These are phyloP conservation scores for Pichia eremophila DNA, from an alignment of 805 yeast species.

Conservation along the genomic window DNA sequence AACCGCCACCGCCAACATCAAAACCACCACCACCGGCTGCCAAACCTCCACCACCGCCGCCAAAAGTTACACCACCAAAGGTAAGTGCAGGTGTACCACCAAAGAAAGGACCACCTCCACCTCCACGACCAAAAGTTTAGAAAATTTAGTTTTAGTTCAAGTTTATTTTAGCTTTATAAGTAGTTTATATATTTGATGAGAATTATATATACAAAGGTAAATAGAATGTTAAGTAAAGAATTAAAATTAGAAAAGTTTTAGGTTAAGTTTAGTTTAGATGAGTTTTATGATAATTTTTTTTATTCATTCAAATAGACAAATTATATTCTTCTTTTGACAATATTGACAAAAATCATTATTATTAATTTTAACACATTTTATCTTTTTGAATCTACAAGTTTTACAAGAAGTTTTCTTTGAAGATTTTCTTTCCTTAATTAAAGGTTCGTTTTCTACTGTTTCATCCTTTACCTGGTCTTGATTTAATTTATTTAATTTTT, in stretches of 20 bases:
- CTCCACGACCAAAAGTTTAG: conserved; percentile 8
- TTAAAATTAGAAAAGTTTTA: not conserved
- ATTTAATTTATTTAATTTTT: no score
- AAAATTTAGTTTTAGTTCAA: not conserved
- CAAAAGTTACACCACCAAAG: no score
- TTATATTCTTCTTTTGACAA: conserved; percentile 23
- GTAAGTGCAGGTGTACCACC: not conserved
- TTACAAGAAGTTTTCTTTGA: conserved; percentile 27
- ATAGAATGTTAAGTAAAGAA: no score
- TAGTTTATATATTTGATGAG: not conserved
- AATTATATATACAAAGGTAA: not conserved
- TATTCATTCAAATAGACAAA: conserved; percentile 47
- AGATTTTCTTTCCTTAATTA: conserved; percentile 8
- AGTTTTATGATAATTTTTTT: conserved; percentile 19
- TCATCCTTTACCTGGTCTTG: no score
- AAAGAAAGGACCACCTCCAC: not conserved
- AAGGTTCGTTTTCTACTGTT: no score
- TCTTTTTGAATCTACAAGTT: conserved; percentile 26
- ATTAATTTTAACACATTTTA: conserved; percentile 26
- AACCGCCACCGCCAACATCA: not conserved
- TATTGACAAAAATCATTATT: conserved; percentile 17
- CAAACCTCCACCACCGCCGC: no score
- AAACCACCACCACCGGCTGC: no score
- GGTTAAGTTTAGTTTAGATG: not conserved
- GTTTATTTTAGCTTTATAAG: no score